Conservation (phyloP, 805 yeast genomes). For the Cyberlindnera maritima region DNA sequence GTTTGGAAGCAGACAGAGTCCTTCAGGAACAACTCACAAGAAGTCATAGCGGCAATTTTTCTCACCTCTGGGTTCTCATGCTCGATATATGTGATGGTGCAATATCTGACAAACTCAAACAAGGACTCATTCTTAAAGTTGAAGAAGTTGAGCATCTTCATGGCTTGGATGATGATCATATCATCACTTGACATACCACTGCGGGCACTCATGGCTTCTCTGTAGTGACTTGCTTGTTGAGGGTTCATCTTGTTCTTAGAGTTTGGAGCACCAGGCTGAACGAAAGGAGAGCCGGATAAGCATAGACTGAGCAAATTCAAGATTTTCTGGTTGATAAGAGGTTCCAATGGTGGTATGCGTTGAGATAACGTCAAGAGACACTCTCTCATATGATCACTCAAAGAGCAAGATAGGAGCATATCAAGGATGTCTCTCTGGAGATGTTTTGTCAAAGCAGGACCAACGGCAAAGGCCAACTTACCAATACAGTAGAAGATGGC, state of each 20-base stretch:
- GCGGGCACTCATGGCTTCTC: constrained; percentile 68
- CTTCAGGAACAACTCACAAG: constrained; percentile 68
- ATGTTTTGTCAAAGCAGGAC: constrained; percentile 89
- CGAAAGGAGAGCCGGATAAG: constrained; percentile 76
- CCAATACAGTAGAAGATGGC: constrained; percentile 89
- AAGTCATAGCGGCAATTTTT: constrained; percentile 79
- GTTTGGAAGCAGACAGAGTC: constrained; percentile 86
- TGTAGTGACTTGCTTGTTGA: constrained; percentile 69
- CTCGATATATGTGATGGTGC: constrained; percentile 80
- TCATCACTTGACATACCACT: constrained; percentile 57
- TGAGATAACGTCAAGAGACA: constrained; percentile 65
- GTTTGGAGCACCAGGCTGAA: constrained; percentile 84
- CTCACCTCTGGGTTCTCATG: constrained; percentile 79
- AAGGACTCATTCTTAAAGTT: constrained; percentile 73
- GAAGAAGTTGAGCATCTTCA: constrained; percentile 72
- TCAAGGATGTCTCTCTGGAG: constrained; percentile 78
- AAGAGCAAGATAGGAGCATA: constrained; percentile 75
- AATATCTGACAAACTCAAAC: constrained; percentile 83
- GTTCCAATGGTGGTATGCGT: constrained; percentile 77
- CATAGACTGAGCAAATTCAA: constrained; percentile 71
- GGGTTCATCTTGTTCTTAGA: constrained; percentile 48
- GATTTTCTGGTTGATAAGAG: constrained; percentile 66
- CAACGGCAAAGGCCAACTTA: constrained; percentile 82
- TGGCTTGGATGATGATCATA: constrained; percentile 67
- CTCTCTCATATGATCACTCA: constrained; percentile 79